Evolutionary conservation across 1,139 yeast species (phyloP).

Genomic region (Debaryomyces subglobosus): DNA sequence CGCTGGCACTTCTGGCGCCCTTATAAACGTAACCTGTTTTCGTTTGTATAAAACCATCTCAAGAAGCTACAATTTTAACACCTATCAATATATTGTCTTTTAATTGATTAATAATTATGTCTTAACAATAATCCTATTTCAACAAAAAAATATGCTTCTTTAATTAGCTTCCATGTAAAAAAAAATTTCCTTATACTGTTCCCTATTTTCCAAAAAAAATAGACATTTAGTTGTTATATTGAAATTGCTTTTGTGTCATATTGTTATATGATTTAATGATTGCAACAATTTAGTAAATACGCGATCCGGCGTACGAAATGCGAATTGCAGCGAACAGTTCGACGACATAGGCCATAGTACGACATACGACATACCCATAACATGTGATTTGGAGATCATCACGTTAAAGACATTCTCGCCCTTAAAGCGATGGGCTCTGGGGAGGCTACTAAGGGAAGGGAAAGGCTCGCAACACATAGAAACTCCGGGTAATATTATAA

Average conservation of each 20-base stretch:
- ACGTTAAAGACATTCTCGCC: no score
- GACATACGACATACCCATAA: neutral
- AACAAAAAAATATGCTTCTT: neutral
- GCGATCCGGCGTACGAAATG: neutral
- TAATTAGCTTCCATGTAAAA: conserved; percentile 3
- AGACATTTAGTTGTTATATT: conserved; percentile 1
- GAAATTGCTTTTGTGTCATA: conserved; percentile 4
- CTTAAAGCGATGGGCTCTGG: no score
- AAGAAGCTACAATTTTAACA: neutral
- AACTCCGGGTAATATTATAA: no score
- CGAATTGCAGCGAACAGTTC: neutral
- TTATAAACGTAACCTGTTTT: conserved; percentile 62
- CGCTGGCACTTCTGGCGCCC: conserved; percentile 58
- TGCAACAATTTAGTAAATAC: conserved; percentile 1
- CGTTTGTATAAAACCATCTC: conserved; percentile 71
- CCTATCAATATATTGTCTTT: neutral
- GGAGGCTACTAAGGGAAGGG: no score
- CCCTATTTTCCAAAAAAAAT: neutral
- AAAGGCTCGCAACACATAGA: no score
- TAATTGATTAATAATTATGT: neutral
- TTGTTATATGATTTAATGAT: neutral
- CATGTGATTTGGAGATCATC: no score
- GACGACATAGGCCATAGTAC: neutral
- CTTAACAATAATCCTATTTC: neutral
- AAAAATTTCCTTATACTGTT: neutral